Percentiles rank a stretch among this genome's conserved stretches.
These are phyloP conservation scores for Suillus cothurnatus DNA, from an alignment of 768 basidiomycete species.

Conservation along the genomic window DNA sequence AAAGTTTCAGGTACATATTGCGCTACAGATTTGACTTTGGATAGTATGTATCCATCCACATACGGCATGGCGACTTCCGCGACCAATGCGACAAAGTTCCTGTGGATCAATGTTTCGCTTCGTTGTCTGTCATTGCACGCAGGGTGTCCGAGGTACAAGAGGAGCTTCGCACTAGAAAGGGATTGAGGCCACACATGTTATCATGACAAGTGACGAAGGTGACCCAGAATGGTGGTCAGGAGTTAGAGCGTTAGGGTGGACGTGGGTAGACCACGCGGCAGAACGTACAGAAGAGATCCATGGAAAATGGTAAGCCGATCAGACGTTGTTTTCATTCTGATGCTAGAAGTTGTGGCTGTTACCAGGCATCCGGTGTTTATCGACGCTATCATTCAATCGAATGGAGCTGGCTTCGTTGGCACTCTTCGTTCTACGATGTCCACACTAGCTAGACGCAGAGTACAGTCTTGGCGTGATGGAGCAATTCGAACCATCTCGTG, in stretches of 20 bases:
- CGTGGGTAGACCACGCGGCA: conserved; percentile 47
- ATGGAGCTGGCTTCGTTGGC: conserved; percentile 68
- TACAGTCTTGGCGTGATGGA: conserved; percentile 68
- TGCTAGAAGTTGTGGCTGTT: conserved; percentile 1
- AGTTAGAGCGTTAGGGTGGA: conserved; percentile 54
- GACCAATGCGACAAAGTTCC: conserved; percentile 45
- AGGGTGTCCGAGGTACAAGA: conserved; percentile 57
- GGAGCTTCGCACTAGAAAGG: conserved; percentile 49
- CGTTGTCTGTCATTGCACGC: conserved; percentile 50
- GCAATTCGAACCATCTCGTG: conserved; percentile 54
- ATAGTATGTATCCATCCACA: conserved; percentile 60
- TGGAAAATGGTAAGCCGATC: conserved; percentile 47
- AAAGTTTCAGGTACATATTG: neutral
- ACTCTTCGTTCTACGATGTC: conserved; percentile 75
- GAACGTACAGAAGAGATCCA: conserved; percentile 44
- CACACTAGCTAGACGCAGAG: conserved; percentile 62
- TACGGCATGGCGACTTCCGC: conserved; percentile 57
- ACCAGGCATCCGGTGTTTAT: conserved; percentile 69
- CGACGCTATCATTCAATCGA: conserved; percentile 72
- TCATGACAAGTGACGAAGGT: conserved; percentile 67
- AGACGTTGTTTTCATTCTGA: neutral
- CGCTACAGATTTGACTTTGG: conserved; percentile 2
- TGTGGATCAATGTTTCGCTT: conserved; percentile 50
- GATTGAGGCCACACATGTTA: conserved; percentile 48
- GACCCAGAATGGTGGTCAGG: conserved; percentile 58